Base-by-base conservation (phyloP, 2,329 filamentous ascomycete species). In the Colletotrichum higginsianum region DNA sequence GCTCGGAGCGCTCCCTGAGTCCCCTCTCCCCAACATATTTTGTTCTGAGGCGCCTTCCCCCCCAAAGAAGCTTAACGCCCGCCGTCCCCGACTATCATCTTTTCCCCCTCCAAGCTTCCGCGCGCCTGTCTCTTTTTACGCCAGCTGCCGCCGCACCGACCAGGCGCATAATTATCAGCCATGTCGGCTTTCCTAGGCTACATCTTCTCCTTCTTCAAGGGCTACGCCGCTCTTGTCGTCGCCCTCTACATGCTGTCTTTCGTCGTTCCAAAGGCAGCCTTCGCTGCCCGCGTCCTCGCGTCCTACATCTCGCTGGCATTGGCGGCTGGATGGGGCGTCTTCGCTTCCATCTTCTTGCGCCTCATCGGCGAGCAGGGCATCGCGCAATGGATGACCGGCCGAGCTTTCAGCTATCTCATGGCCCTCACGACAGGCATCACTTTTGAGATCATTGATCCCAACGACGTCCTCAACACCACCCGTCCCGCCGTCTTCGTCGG, bases 401-500 rank as follows among this genome's bases (percentile, higher is more conserved):
- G 95, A 73, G 83, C 87, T 74, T 98, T 98, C 87, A 93, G 95
- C 81, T 93, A 90, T 84, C 80, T 89, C 75, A 97, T 98, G 93
- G 87, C 87, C 76, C 81, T 88, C 56, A 88, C 90, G 58, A 95
- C 94, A 0, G 96, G 96, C 72, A 87, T 98, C 60, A 88, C 86
- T 71, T 98, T 98, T 80, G 86, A 89, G 73, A 83, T 98, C 61
- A 88, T 92, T 55, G 94, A 95, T 77, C 81, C 90, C 49, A 80
- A 90, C 71, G 82, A 91, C 75, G 80, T 91, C 76, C 89, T 95
- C 70, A 84, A 84, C 57, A 91, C 86, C 12, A 86, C 86, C 38
- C 90, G 96, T 62, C 96, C 96, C 0, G 95, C 94, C 68, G 93
- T 99, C 68, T 95, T 99, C 78, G 87, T 99, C 76, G 93, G 93